These are phyloP conservation scores for Tricholoma saponaceum DNA, from an alignment of 768 basidiomycete genomes.

Conservation along the genomic window DNA sequence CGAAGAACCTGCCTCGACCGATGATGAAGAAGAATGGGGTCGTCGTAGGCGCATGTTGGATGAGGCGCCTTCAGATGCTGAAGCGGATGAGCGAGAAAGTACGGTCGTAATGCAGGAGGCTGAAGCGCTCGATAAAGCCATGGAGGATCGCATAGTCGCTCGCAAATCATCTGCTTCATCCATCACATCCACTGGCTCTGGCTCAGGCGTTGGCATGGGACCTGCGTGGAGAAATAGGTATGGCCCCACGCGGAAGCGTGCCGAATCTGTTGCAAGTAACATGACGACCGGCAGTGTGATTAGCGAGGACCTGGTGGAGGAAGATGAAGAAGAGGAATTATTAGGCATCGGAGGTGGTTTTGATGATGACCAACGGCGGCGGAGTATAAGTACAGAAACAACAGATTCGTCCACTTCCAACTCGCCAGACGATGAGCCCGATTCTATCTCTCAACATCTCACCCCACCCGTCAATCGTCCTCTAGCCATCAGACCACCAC, in stretches of 20 bases:
- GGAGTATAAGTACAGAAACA: constrained; percentile 27
- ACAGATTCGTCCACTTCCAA: constrained; percentile 37
- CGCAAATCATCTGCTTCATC: constrained; percentile 71
- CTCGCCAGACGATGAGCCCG: constrained; percentile 42
- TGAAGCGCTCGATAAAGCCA: constrained; percentile 78
- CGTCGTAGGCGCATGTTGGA: constrained; percentile 62
- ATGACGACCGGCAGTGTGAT: constrained; percentile 63
- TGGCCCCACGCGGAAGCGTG: constrained; percentile 55
- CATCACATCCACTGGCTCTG: constrained; percentile 42
- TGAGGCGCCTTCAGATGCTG: constrained; percentile 46
- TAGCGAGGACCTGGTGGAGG: constrained; percentile 79
- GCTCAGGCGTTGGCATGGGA: constrained; percentile 63
- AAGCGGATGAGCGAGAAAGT: constrained; percentile 57
- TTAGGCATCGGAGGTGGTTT: constrained; percentile 69
- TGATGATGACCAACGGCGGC: constrained; percentile 34
- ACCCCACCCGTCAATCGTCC: constrained; percentile 24
- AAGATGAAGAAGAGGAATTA: constrained; percentile 73
- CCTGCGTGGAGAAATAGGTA: constrained; percentile 63
- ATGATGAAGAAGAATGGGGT: constrained; percentile 81
- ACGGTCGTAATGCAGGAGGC: constrained; percentile 69
- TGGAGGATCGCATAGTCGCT: constrained; percentile 78
- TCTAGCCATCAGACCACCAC: constrained; percentile 33
- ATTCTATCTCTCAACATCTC: constrained; percentile 20
- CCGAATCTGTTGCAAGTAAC: constrained; percentile 72
- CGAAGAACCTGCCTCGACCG: constrained; percentile 51